A percentile compares a stretch with the other conserved stretches of the same genome.
Evolutionary conservation across 768 basidiomycete genomes (phyloP).

Genomic region (Boletus vermiculosoides): DNA sequence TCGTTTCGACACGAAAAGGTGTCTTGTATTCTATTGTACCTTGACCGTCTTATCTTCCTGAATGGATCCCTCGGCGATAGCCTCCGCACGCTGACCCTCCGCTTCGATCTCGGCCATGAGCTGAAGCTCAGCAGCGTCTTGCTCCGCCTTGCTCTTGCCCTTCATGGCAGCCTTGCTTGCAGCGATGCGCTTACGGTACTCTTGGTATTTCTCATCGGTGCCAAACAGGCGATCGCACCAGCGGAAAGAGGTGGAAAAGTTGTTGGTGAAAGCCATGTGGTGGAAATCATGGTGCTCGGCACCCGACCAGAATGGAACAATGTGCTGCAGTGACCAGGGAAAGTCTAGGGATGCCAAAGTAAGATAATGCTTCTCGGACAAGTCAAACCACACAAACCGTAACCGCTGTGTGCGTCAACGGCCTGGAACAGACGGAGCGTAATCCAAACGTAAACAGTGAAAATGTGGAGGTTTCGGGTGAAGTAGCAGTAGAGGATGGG

Average conservation of each 20-base stretch:
- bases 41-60: constrained; percentile 23
- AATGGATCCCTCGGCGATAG: constrained; percentile 42
- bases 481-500: constrained; percentile 85
- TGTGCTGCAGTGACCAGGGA: constrained; percentile 94
- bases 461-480: constrained; percentile 73
- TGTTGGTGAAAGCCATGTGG: constrained; percentile 94
- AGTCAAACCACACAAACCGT: constrained; percentile 53
- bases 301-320: constrained; percentile 94
- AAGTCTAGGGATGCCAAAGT: constrained; percentile 57
- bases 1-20: not conserved
- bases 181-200: constrained; percentile 66
- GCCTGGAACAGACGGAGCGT: constrained; percentile 94
- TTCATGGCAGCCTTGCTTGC: constrained; percentile 59
- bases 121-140: constrained; percentile 54
- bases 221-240: constrained; percentile 91
- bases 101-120: constrained; percentile 69
- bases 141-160: constrained; percentile 52
- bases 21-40: constrained; percentile 21
- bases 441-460: constrained; percentile 94
- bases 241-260: constrained; percentile 91
- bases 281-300: constrained; percentile 99
- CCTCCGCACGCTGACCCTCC: constrained; percentile 71
- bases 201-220: constrained; percentile 87
- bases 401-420: constrained; percentile 95
- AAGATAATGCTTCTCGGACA: not conserved